Base-by-base conservation (phyloP, 306 rosid genomes). In the Boehmeria nivea region DNA sequence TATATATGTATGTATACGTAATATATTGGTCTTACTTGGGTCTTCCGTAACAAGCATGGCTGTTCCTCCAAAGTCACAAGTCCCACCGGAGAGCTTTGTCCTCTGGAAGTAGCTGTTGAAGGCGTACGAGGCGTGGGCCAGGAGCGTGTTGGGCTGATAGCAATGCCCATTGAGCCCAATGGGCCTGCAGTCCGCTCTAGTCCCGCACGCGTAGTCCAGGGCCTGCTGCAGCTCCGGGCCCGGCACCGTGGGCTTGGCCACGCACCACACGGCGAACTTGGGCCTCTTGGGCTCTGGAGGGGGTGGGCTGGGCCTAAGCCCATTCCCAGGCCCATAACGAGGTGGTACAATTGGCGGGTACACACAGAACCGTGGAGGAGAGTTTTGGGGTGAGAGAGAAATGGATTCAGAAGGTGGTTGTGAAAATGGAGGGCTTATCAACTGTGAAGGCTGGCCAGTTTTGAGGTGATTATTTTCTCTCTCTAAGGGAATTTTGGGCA, bases 31-130 rank as follows among this genome's bases (percentile, higher is more conserved):
- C 98, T 74, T 80, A 90, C 98, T 90, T 72, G 98, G 98, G 73
- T 90, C 91, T 36, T 71, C 77, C 0, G 75, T 74, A 63, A 87
- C 79, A 36, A 90, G 83, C 83, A 90, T 87, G 49, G 98, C 89
- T 22, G 83, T 87, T 19, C 98, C 95, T 55, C 95, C 98, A 71
- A 90, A 90, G 59, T 87, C 95, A 59, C 98, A 90, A 43, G 94
- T 90, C 19, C 94, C 98, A 3, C 95, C 94, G 15, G 59, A 63
- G 0, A 3, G 46, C 77, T 78, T 90, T 0, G 77, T 72, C 9
- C 52, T 80, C 83, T 90, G 91, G 86, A 94, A 84, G 65, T 82
- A 86, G 65, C 88, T 90, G 54, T 90, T 86, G 72, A 84, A 87
- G 10, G 97, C 95, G 65, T 42, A 86, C 1, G 97, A 90, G 20